Evolutionary conservation across 139 green algal species (phyloP), one percentile per base, ranked within the genome.

Genomic region (Tetraselmis striata): DNA sequence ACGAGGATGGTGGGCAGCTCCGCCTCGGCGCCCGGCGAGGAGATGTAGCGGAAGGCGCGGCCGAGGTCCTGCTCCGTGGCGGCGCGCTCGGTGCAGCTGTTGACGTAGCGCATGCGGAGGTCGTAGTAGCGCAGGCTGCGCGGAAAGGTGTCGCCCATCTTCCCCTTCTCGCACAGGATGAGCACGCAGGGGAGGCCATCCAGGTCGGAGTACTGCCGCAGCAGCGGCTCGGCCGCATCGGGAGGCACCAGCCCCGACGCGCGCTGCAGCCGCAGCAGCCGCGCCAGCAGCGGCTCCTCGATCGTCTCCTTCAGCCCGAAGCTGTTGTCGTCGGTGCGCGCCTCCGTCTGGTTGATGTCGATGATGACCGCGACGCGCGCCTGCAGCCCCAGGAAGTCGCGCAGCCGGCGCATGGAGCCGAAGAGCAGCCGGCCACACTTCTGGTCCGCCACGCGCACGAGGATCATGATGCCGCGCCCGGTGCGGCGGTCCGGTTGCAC

Each of bases 61-160:
- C 45, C 45, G 45, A 67, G 45, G 45, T 67, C 45, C 45, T 67
- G 45, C 45, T 67, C 45, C 45, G 45, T 67, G 11, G 45, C 45
- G 45, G 45, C 45, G 45, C 45, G 45, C 45, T 67, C 45, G 45
- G 5, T 67, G 45, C 45, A 67, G 45, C 45, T 67, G 45, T 18
- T 67, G 5, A 67, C 18, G 45, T 67, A 67, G 83, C 77, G 30
- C 27, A 80, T 27, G 77, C 79, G 27, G 27, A 82, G 27, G 59
- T 82, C 79, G n/a, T 77, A 25, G 29, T 74, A 83, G 2, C 30
- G 18, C 23, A 83, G 77, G 28, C 59, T 83, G 0, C 74, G 30
- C 2, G 80, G 80, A 1, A 83, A 83, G 0, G 80, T 83, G 74
- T 83, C 80, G 1, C 80, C 80, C 80, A 83, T 83, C 0, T 74